A percentile compares a stretch with the other conserved stretches of the same genome.
These are phyloP conservation scores for Paracorniculantispora psalliotae DNA, from an alignment of 2,329 filamentous ascomycete species.

Conservation along the genomic window DNA sequence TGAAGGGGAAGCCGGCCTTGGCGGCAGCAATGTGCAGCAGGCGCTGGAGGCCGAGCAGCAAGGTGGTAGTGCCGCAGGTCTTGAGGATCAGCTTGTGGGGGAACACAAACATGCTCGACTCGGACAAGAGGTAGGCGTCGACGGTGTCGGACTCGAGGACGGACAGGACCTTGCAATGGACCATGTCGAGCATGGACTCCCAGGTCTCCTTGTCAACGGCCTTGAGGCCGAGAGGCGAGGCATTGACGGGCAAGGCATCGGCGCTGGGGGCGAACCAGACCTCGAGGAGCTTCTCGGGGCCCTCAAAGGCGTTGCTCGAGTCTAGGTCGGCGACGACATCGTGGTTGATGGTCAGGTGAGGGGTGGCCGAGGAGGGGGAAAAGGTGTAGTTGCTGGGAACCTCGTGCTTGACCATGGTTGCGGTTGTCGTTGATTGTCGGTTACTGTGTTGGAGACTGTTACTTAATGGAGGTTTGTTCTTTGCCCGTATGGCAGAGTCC, in stretches of 20 bases:
- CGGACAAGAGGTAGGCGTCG: slow-evolving; percentile 93
- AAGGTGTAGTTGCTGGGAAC: slow-evolving; percentile 78
- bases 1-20: slow-evolving; percentile 82
- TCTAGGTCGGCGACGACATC: slow-evolving; percentile 90
- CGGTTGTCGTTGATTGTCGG: slow-evolving; percentile 17
- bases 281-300: slow-evolving; percentile 95
- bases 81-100: slow-evolving; percentile 99
- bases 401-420: slow-evolving; percentile 71
- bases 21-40: slow-evolving; percentile 87
- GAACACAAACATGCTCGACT: slow-evolving; percentile 99
- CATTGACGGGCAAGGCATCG: slow-evolving; percentile 63
- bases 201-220: slow-evolving; percentile 76
- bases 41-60: slow-evolving; percentile 82
- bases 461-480: slow-evolving; percentile 25
- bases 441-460: slow-evolving; percentile 18
- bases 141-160: slow-evolving; percentile 89
- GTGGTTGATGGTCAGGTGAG: slow-evolving; percentile 93
- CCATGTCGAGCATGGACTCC: slow-evolving; percentile 95
- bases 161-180: slow-evolving; percentile 97
- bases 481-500: slow-evolving; percentile 46
- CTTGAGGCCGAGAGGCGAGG: slow-evolving; percentile 75
- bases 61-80: slow-evolving; percentile 94
- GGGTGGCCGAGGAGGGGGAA: slow-evolving; percentile 77
- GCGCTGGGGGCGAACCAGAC: slow-evolving; percentile 93
- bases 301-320: slow-evolving; percentile 94